Evolutionary conservation across 2,329 filamentous ascomycete genomes (phyloP).

Genomic region (Colletotrichum sp.): DNA sequence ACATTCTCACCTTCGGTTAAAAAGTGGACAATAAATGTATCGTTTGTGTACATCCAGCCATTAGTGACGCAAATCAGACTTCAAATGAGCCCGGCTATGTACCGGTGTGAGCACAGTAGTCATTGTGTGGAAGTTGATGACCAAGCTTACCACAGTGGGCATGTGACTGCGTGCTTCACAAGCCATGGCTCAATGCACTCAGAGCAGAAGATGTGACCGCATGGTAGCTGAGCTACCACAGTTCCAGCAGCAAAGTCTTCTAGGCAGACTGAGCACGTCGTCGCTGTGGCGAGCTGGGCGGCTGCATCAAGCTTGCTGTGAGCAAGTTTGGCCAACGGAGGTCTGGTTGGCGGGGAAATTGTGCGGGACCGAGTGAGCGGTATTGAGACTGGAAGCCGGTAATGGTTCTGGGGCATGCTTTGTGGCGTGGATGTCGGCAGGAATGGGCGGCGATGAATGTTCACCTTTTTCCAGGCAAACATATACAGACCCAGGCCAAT

Average conservation of each 20-base stretch:
- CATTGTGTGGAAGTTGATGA: neutral
- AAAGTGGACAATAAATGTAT: neutral
- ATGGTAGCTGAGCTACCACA: neutral
- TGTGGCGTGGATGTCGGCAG: neutral
- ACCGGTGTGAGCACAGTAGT: neutral
- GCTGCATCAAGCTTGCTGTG: neutral
- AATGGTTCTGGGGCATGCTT: neutral
- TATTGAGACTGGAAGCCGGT: too few species aligned
- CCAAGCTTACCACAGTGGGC: neutral
- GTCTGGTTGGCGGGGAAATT: neutral
- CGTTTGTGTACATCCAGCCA: neutral
- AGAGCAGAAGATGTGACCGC: conserved; percentile 1
- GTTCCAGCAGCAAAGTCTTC: neutral
- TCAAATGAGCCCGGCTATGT: neutral
- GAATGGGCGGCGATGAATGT: neutral
- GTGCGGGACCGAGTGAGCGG: neutral
- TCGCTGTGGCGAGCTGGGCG: neutral
- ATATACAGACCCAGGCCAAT: neutral
- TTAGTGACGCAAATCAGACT: neutral
- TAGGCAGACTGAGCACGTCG: neutral
- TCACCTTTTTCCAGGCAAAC: neutral
- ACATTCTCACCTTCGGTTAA: neutral
- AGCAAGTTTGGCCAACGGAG: neutral
- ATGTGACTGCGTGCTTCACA: neutral
- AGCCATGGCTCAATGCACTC: conserved; percentile 9